A percentile compares a stretch with the other conserved stretches of the same genome.
Conservation (phyloP, 1,284 basidiomycete species). For the Trichosporon ovoides region DNA sequence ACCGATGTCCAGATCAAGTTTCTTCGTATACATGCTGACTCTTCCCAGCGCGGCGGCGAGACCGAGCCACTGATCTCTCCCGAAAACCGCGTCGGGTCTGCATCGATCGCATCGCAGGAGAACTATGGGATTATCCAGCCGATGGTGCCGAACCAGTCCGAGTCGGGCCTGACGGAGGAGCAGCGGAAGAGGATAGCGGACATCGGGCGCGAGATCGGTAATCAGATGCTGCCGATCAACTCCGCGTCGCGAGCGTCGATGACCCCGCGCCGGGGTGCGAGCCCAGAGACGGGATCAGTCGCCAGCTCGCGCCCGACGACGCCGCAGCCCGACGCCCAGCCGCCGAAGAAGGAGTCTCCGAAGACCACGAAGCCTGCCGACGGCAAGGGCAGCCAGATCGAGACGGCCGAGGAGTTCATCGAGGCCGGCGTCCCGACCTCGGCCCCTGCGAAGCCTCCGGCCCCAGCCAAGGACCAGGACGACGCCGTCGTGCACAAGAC, state of each 20-base stretch:
- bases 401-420: conserved; percentile 6
- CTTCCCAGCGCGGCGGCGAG: background rate
- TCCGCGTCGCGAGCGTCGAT: conserved; percentile 12
- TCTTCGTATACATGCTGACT: background rate
- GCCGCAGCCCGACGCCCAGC: conserved; percentile 1
- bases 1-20: too few species aligned
- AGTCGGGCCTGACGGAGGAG: conserved; percentile 10
- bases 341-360: background rate
- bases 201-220: conserved; percentile 21
- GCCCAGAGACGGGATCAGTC: conserved; percentile 1
- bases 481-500: conserved; percentile 19
- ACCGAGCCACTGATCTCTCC: background rate
- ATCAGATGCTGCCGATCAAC: conserved; percentile 24
- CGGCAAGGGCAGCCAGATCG: conserved; percentile 1
- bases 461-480: background rate
- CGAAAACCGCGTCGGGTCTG: background rate
- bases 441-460: too few species aligned
- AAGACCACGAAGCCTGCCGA: background rate
- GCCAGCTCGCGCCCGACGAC: conserved; percentile 13
- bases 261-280: conserved; percentile 4
- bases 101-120: background rate
- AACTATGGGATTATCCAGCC: background rate
- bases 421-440: background rate
- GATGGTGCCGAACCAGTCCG: background rate
- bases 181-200: conserved; percentile 16